Evolutionary conservation across 192 early-diverging fungal genomes (phyloP).

Genomic region (Dissophora globulifera): DNA sequence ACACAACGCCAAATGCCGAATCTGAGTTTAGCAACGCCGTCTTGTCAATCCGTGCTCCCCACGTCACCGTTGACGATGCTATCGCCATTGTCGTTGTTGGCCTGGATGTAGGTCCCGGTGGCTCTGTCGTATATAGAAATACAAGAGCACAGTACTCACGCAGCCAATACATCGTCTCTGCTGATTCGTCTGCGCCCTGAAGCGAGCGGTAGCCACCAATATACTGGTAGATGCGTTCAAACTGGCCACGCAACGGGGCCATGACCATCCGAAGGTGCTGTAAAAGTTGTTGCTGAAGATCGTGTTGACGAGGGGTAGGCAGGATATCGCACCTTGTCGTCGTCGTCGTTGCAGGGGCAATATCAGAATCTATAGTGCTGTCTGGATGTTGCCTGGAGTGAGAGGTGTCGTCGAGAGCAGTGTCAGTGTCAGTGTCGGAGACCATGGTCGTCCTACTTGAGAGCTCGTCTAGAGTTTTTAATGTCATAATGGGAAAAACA

Average conservation of each 20-base stretch:
- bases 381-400: no score
- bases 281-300: conserved; percentile 25
- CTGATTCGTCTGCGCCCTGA: conserved; percentile 12
- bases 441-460: no score
- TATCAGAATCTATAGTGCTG: no score
- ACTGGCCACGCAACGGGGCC: conserved; percentile 3
- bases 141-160: conserved; percentile 38
- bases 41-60: conserved; percentile 9
- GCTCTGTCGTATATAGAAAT: conserved; percentile 16
- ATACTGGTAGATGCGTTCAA: conserved; percentile 39
- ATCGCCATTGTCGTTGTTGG: no score
- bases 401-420: neutral
- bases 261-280: conserved; percentile 14
- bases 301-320: conserved; percentile 10
- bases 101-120: neutral
- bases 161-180: conserved; percentile 27
- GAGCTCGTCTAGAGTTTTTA: no score
- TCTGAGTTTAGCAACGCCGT: conserved; percentile 13
- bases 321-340: conserved; percentile 7
- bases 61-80: neutral
- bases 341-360: no score
- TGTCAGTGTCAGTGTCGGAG: neutral
- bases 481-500: neutral
- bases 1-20: conserved; percentile 17
- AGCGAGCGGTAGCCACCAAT: conserved; percentile 16